These are phyloP conservation scores for Nepenthes alata DNA, from an alignment of 179 eudicot genomes.

Conservation along the genomic window DNA sequence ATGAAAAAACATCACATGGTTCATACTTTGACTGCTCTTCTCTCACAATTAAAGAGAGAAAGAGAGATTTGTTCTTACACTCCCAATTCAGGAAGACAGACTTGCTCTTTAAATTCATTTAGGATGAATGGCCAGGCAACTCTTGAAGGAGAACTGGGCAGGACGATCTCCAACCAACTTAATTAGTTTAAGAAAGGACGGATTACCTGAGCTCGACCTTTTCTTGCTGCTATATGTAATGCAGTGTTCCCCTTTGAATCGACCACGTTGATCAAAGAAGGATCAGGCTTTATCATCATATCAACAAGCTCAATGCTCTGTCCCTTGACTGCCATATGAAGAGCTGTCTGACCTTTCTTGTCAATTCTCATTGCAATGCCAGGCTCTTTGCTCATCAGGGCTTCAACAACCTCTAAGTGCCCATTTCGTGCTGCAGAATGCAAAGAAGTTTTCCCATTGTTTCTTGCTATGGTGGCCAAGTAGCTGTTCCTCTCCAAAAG, in stretches of 20 bases:
- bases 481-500: slow-evolving; percentile 31
- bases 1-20: too few species aligned
- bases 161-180: too few species aligned
- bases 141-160: too few species aligned
- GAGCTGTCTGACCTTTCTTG: slow-evolving; percentile 51
- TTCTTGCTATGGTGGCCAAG: slow-evolving; percentile 30
- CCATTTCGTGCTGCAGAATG: slow-evolving; percentile 53
- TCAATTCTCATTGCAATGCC: slow-evolving; percentile 24
- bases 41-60: too few species aligned
- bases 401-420: slow-evolving; percentile 35
- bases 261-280: slow-evolving; percentile 22
- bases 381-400: slow-evolving; percentile 32
- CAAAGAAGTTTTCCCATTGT: slow-evolving; percentile 33
- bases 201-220: slow-evolving; percentile 42
- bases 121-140: too few species aligned
- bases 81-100: background rate
- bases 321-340: slow-evolving; percentile 56
- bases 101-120: too few species aligned
- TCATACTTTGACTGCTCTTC: too few species aligned
- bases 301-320: slow-evolving; percentile 32
- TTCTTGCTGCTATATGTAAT: slow-evolving; percentile 34
- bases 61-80: too few species aligned
- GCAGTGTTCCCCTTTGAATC: slow-evolving; percentile 41
- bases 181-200: background rate
- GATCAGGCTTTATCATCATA: slow-evolving; percentile 22